Evolutionary conservation across 257 asterid species (phyloP), one percentile per base, ranked within the genome.

Genomic region (Prunella vulgaris): DNA sequence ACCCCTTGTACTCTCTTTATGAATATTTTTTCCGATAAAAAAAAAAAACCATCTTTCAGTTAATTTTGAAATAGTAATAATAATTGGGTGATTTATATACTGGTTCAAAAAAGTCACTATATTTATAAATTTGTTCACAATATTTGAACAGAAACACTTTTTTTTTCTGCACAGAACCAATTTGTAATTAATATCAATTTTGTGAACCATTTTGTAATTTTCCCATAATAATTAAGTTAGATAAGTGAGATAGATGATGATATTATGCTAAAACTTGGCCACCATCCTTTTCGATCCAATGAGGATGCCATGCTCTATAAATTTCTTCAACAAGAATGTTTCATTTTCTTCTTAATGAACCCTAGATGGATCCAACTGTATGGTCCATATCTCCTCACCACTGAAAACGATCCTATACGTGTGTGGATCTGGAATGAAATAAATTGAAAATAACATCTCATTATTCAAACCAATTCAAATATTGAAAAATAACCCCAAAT

Each of bases 281-380:
- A 81, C 83, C 79, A 76, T 82, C 86, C 32, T 74, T 82, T 69
- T 82, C 83, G 62, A 66, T 67, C 79, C 80, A 24, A 60, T 71
- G 69, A 76, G 72, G 79, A 71, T 75, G 40, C 59, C 72, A 72
- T 72, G 80, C 76, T 44, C 77, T 74, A 82, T 78, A 73, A 72
- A 78, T 75, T 72, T 66, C 20, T 44, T 73, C 79, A 75, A 67
- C 76, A 80, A 75, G 82, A 83, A 83, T 69, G 79, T 84, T 76
- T 84, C 88, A 78, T 74, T 80, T 84, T 80, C 88, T 58, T 78
- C 79, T 80, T 81, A 81, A 80, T 76, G 80, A 78, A 72, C 74
- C 78, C 68, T 83, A 60, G 85, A 74, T 78, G 85, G 85, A 80
- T 84, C 82, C 88, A 84, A 84, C 85, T 78, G 85, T 84, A 78